Evolutionary conservation across 78 protist species (phyloP).

Genomic region (Guillardia theta): DNA sequence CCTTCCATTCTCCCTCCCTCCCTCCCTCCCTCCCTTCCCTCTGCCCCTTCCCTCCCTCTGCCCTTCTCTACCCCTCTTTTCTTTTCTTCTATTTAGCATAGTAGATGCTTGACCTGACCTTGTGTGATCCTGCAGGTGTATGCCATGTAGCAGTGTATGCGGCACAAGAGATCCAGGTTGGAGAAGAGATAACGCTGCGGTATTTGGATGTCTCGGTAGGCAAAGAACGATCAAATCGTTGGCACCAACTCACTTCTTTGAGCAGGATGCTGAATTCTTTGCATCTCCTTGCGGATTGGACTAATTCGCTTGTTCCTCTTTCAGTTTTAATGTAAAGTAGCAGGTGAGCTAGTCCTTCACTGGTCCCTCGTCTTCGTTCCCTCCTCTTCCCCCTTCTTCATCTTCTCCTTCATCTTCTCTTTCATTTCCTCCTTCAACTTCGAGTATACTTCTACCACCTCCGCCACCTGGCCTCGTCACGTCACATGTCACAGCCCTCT

Average conservation of each 20-base stretch:
- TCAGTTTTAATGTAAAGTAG: background rate
- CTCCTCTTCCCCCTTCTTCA: no score
- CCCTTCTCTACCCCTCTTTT: no score
- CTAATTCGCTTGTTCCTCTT: background rate
- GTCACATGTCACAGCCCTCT: background rate
- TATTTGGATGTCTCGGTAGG: background rate
- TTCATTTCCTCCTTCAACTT: background rate
- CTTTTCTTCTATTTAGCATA: no score
- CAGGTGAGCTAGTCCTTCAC: no score
- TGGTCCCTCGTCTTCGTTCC: no score
- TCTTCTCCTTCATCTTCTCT: no score
- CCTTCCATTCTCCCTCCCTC: no score
- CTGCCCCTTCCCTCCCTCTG: no score
- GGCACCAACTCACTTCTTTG: background rate
- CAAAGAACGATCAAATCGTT: background rate
- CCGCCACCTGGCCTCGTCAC: constrained; percentile 7
- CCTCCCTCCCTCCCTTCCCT: no score
- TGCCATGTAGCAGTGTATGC: background rate
- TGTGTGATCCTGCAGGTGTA: no score
- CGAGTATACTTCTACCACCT: background rate
- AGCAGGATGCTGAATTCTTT: background rate
- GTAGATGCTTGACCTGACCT: no score
- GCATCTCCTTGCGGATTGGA: background rate
- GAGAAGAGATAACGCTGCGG: background rate
- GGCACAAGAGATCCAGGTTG: background rate